These are phyloP conservation scores for Coemansia asiatica DNA, from an alignment of 192 early-diverging fungal species.

Conservation along the genomic window DNA sequence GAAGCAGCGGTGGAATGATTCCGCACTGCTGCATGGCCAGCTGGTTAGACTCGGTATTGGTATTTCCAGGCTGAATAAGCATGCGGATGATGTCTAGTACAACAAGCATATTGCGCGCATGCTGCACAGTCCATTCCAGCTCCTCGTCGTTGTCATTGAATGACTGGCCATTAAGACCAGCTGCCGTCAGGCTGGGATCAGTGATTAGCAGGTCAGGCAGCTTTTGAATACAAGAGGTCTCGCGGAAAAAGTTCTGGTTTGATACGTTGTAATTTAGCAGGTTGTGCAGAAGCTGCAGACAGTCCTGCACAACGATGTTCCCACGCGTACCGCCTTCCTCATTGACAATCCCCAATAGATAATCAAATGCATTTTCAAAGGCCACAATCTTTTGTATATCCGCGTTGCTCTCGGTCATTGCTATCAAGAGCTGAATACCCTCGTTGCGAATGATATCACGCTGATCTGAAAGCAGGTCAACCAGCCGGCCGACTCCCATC, in stretches of 20 bases:
- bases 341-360: constrained; percentile 80
- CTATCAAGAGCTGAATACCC: constrained; percentile 86
- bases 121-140: constrained; percentile 78
- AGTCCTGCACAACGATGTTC: constrained; percentile 93
- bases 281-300: constrained; percentile 88
- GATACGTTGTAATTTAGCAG: constrained; percentile 94
- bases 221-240: constrained; percentile 89
- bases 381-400: constrained; percentile 99
- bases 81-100: constrained; percentile 88
- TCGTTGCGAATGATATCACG: constrained; percentile 97
- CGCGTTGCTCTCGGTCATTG: constrained; percentile 86
- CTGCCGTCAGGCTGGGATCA: constrained; percentile 53
- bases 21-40: constrained; percentile 83
- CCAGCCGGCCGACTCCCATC: constrained; percentile 79
- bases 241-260: constrained; percentile 98
- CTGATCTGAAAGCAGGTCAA: constrained; percentile 90
- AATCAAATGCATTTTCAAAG: constrained; percentile 97
- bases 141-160: constrained; percentile 49
- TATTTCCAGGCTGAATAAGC: constrained; percentile 83
- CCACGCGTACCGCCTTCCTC: constrained; percentile 91
- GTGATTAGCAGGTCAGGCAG: constrained; percentile 77
- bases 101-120: constrained; percentile 81
- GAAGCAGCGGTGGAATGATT: constrained; percentile 76
- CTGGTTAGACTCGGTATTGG: constrained; percentile 87
- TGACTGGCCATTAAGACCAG: constrained; percentile 33